Evolutionary conservation across 495 filamentous ascomycete species (phyloP), one percentile per base, ranked within the genome.

Genomic region (Lentithecium fluviatile): DNA sequence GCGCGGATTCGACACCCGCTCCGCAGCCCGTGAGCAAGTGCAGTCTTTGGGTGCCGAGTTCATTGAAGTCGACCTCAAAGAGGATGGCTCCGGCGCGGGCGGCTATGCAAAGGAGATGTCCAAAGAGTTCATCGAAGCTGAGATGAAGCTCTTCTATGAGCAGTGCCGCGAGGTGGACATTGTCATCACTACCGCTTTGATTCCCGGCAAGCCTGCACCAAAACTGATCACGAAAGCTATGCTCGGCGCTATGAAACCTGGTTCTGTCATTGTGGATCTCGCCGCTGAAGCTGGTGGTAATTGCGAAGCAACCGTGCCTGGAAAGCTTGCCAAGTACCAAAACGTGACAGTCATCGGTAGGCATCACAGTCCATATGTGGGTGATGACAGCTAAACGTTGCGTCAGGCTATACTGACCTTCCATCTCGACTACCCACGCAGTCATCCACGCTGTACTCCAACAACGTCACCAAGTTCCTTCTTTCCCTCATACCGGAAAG

Each of bases 101-200:
- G 89, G 89, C 11, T 93, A 93, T 59, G 88, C 86, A 36, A 93
- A 93, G 65, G 87, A 89, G 68, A 93, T 93, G 89, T 90, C 88
- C 52, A 88, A 89, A 63, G 88, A 91, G 70, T 93, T 93, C 70
- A 89, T 90, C 69, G 88, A 88, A 58, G 88, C 88, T 7, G 89
- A 93, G 69, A 91, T 90, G 88, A 90, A 87, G 71, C 78, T 93
- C 24, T 93, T 93, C 67, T 83, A 86, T 67, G 85, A 91, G 65
- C 89, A 91, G 69, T 86, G 85, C 55, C 80, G 80, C 15, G 88
- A 92, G 42, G 88, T 91, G n/a, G 89, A 93, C 69, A 93, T 93
- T 52, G 84, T 93, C 45, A 86, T 93, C 72, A 91, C 89, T 2
- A 93, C 88, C 0, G 89, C 89, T 21, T 72, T 91, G 50, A 93